Evolutionary conservation across 768 basidiomycete species (phyloP).

Genomic region (Termitomyces heimii): DNA sequence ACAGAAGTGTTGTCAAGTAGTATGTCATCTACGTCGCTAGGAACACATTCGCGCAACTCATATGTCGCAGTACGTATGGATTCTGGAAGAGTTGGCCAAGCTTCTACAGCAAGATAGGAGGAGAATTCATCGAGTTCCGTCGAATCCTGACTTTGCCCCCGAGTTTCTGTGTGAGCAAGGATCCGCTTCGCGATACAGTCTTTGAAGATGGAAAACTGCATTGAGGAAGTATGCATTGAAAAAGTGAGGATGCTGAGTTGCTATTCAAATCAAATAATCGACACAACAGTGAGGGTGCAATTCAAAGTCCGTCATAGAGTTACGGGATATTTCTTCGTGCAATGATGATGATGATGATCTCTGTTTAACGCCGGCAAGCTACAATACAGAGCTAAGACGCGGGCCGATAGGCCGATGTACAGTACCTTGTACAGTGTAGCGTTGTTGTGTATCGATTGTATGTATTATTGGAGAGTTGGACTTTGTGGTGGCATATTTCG

Average conservation of each 20-base stretch:
- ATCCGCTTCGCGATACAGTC: constrained; percentile 39
- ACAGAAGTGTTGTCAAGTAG: constrained; percentile 33
- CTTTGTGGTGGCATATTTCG: too few species aligned
- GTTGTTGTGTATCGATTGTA: too few species aligned
- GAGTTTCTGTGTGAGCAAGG: constrained; percentile 22
- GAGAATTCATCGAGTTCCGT: constrained; percentile 46
- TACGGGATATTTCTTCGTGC: not conserved
- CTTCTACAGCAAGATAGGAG: constrained; percentile 43
- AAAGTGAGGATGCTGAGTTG: not conserved
- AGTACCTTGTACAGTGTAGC: too few species aligned
- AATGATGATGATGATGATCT: too few species aligned
- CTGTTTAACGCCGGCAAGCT: too few species aligned
- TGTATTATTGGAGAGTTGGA: too few species aligned
- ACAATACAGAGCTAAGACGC: too few species aligned
- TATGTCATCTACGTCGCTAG: constrained; percentile 28
- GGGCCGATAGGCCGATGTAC: too few species aligned
- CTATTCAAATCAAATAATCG: not conserved
- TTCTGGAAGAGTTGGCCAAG: constrained; percentile 38
- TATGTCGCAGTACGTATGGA: constrained; percentile 30
- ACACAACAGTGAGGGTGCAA: not conserved
- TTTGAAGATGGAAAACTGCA: constrained; percentile 27
- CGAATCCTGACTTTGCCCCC: constrained; percentile 13
- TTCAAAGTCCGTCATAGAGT: not conserved
- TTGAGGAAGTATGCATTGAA: not conserved
- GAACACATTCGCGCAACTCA: constrained; percentile 24